These are phyloP conservation scores for Macrophomina phaseolina DNA, from an alignment of 2,329 filamentous ascomycete genomes.

Conservation along the genomic window DNA sequence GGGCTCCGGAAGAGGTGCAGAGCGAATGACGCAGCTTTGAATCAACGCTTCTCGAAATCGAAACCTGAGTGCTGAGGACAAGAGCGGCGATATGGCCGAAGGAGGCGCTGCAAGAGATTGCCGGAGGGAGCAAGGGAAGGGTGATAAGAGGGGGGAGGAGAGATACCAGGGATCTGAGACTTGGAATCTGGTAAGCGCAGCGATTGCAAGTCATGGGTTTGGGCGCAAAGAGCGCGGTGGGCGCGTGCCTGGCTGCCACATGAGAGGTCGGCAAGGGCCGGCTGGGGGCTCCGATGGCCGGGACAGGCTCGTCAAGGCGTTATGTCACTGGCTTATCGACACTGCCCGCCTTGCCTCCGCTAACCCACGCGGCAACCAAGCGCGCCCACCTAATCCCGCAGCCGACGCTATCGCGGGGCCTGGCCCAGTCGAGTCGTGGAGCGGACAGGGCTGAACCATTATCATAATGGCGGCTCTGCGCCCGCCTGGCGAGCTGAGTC, in stretches of 20 bases:
- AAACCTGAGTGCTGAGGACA: not conserved
- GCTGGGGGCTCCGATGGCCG: slow-evolving; percentile 3
- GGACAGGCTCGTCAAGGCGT: slow-evolving; percentile 13
- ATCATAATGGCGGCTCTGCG: slow-evolving; percentile 22
- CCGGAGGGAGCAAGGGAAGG: slow-evolving; percentile 5
- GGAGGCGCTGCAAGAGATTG: slow-evolving; percentile 1
- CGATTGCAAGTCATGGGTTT: slow-evolving; percentile 16
- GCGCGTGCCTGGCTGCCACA: not conserved
- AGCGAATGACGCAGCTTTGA: slow-evolving; percentile 1
- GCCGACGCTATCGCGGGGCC: slow-evolving; percentile 24
- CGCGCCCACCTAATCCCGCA: slow-evolving; percentile 16
- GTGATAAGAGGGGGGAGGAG: not conserved
- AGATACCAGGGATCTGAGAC: slow-evolving; percentile 3
- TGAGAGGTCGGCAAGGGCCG: not conserved
- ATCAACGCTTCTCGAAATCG: not conserved
- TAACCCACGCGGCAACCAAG: slow-evolving; percentile 20
- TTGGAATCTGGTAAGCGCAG: slow-evolving; percentile 1
- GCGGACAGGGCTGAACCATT: slow-evolving; percentile 8
- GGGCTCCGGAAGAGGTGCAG: not conserved
- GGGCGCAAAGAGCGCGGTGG: slow-evolving; percentile 7
- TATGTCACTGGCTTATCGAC: slow-evolving; percentile 23
- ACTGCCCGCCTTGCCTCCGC: slow-evolving; percentile 14
- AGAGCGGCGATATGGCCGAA: slow-evolving; percentile 6
- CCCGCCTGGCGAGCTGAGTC: not conserved
- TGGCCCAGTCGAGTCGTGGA: not conserved